These are phyloP conservation scores for Spatholobus suberectus DNA, from an alignment of 306 rosid genomes.

Conservation along the genomic window DNA sequence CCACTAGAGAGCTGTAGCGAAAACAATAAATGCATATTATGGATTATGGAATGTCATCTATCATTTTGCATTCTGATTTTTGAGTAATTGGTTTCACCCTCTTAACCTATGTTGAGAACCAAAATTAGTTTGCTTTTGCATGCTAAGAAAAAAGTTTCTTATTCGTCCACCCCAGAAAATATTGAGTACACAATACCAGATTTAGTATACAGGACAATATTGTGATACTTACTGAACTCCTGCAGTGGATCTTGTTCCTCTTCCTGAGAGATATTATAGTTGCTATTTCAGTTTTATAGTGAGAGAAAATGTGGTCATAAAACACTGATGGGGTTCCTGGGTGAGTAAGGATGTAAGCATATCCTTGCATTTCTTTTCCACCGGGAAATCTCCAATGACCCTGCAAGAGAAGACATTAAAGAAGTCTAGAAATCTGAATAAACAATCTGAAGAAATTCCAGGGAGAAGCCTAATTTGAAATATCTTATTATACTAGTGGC, in stretches of 20 bases:
- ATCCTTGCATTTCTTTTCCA: slow-evolving; percentile 89
- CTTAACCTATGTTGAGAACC: neutral
- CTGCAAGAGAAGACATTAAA: slow-evolving; percentile 49
- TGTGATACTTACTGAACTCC: slow-evolving; percentile 69
- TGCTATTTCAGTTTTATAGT: slow-evolving; percentile 59
- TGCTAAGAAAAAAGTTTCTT: neutral
- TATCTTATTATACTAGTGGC: neutral
- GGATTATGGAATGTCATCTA: neutral
- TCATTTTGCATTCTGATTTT: neutral
- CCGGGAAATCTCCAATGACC: slow-evolving; percentile 97
- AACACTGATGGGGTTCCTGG: slow-evolving; percentile 91
- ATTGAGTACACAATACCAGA: neutral
- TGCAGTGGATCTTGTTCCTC: slow-evolving; percentile 70
- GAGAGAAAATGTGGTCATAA: slow-evolving; percentile 82
- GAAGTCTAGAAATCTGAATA: neutral
- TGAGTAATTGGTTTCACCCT: neutral
- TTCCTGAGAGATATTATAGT: slow-evolving; percentile 66
- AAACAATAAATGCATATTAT: neutral
- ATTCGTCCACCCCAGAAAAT: neutral
- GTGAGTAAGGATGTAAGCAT: slow-evolving; percentile 88
- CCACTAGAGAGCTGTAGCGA: neutral
- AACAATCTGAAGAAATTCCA: slow-evolving; percentile 8
- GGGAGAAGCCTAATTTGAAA: slow-evolving; percentile 18
- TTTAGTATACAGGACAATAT: neutral
- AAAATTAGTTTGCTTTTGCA: neutral